Conservation (phyloP, 805 yeast genomes). For the Kregervanrija delftensis region DNA sequence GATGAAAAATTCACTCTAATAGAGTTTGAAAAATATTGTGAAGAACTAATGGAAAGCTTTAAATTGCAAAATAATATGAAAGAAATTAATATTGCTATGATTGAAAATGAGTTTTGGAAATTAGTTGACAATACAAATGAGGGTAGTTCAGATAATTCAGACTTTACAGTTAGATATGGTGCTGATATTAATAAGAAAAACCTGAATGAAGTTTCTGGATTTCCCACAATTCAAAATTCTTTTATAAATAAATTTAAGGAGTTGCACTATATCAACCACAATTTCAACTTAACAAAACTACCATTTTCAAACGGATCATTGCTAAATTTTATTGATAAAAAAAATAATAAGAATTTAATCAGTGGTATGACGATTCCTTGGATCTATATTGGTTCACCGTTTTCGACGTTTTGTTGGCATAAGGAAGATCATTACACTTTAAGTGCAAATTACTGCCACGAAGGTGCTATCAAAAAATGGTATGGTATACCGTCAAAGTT, state of each 20-base stretch:
- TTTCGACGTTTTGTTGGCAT: slow-evolving; percentile 96
- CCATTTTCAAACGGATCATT: slow-evolving; percentile 68
- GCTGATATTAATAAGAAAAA: slow-evolving; percentile 70
- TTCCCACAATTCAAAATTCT: slow-evolving; percentile 43
- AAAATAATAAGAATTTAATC: slow-evolving; percentile 41
- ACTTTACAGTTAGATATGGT: slow-evolving; percentile 68
- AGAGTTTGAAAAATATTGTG: slow-evolving; percentile 55
- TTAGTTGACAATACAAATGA: slow-evolving; percentile 17
- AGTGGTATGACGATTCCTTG: slow-evolving; percentile 96
- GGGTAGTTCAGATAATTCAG: slow-evolving; percentile 24
- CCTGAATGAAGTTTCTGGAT: slow-evolving; percentile 68
- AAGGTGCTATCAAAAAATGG: slow-evolving; percentile 89
- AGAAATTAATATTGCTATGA: slow-evolving; percentile 29
- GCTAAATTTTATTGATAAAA: slow-evolving; percentile 45
- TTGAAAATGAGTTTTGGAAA: slow-evolving; percentile 68
- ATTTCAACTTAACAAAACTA: slow-evolving; percentile 69
- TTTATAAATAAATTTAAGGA: slow-evolving; percentile 10
- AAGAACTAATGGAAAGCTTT: slow-evolving; percentile 33
- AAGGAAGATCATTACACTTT: slow-evolving; percentile 90
- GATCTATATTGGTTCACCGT: slow-evolving; percentile 85
- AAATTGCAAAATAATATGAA: not conserved
- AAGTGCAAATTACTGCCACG: slow-evolving; percentile 87
- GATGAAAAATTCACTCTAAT: slow-evolving; percentile 39
- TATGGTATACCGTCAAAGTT: slow-evolving; percentile 75
- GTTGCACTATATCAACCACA: slow-evolving; percentile 43